Base-by-base conservation (phyloP, 176 grass and related monocot genomes). In the Cymbopogon citratus region DNA sequence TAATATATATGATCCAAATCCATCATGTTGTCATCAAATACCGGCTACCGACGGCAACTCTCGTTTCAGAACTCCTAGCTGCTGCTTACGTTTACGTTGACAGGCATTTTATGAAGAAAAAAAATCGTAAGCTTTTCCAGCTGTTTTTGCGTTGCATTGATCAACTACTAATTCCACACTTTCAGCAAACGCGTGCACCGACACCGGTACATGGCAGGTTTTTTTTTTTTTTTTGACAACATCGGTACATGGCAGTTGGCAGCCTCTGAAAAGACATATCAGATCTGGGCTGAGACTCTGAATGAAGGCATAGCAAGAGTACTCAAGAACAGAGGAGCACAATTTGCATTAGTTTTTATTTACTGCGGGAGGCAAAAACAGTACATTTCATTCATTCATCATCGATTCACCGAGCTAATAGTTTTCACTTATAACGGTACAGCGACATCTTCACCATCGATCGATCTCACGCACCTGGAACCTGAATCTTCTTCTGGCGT, bases 271-370 rank as follows among this genome's bases (percentile, higher is more conserved):
- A 87, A 15, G 78, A 59, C 27, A 12, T 7, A 64, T 56, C 63
- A 82, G 66, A 86, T 86, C 81, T 83, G 67, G 65, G 40, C 13
- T 14, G 44, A 54, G 64, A 13, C 43, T 71, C 23, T 70, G 15
- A 12, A 26, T 24, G 14, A 57, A 25, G 26, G 6, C 80, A 83
- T 39, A 52, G 5, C 45, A 16, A 19, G 0, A 39, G 5, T 65
- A 34, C 16, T 67, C 66, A 67, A 82, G 36, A 81, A 68, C 78
- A 70, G 21, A 65, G 35, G 36, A 38, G 26, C 66, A 86, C 74
- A 38, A 79, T 48, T 61, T 74, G 84, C 83, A 86, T 79, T 73
- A 34, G 74, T 86, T 88, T 88, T 90, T 83, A 80, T 90, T 90
- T 87, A 86, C 84, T 39, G 36, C 80, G 41, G 61, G 74, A 73